A percentile compares a stretch with the other conserved stretches of the same genome.
Evolutionary conservation across 306 rosid genomes (phyloP).

Genomic region (Sindora glabra): DNA sequence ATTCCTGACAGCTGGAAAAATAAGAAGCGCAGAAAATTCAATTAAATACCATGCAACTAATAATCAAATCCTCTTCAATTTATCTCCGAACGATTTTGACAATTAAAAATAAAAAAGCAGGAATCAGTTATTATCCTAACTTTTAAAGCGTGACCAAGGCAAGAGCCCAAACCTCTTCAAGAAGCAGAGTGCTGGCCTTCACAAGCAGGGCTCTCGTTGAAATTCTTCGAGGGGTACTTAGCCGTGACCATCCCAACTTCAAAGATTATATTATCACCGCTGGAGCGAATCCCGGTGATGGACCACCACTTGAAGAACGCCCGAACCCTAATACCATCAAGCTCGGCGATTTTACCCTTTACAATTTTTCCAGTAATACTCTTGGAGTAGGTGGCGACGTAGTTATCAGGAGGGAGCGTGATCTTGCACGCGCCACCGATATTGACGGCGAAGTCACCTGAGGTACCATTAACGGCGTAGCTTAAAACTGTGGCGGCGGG

Average conservation of each 20-base stretch:
- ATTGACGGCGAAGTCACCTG: constrained; percentile 65
- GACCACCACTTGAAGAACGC: constrained; percentile 94
- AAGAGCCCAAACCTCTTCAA: constrained; percentile 46
- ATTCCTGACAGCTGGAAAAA: background rate
- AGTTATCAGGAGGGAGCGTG: constrained; percentile 94
- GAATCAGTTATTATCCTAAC: background rate
- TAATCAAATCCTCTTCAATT: background rate
- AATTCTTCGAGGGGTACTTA: constrained; percentile 69
- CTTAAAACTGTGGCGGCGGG: constrained; percentile 50
- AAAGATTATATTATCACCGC: constrained; percentile 74
- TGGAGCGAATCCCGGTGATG: constrained; percentile 76
- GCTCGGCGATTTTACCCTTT: constrained; percentile 52
- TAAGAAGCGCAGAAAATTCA: background rate
- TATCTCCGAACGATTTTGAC: background rate
- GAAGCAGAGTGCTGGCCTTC: constrained; percentile 75
- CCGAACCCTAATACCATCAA: constrained; percentile 75
- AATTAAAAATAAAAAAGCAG: background rate
- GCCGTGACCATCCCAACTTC: constrained; percentile 85
- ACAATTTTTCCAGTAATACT: constrained; percentile 66
- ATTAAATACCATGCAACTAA: background rate
- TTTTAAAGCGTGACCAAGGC: no score
- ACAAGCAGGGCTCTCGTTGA: constrained; percentile 64
- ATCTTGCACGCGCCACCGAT: constrained; percentile 72
- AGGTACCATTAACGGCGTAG: constrained; percentile 44
- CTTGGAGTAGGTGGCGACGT: constrained; percentile 73